A percentile compares a stretch with the other conserved stretches of the same genome.
These are phyloP conservation scores for Penicillium sp. DNA, from an alignment of 2,329 filamentous ascomycete species.

Conservation along the genomic window DNA sequence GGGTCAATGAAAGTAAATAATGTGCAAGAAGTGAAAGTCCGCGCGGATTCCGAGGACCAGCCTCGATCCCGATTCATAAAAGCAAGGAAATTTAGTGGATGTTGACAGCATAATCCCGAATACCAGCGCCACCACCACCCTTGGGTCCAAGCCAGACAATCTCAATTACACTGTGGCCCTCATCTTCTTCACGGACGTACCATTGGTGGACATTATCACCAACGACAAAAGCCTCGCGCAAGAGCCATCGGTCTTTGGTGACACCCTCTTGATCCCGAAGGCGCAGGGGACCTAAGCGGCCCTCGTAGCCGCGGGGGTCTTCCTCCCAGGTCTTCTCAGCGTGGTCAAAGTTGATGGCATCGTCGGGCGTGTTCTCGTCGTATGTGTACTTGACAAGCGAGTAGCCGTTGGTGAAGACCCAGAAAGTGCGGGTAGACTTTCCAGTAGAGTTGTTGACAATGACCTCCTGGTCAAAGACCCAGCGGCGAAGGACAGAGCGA, in stretches of 20 bases:
- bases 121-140: constrained; percentile 42
- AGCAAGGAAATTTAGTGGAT: constrained; percentile 29
- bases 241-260: constrained; percentile 48
- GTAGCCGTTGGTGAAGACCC: constrained; percentile 51
- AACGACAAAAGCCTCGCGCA: constrained; percentile 44
- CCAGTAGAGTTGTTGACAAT: constrained; percentile 41
- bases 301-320: constrained; percentile 47
- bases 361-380: constrained; percentile 39
- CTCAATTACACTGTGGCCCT: constrained; percentile 49
- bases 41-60: constrained; percentile 40
- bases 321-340: constrained; percentile 52
- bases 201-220: constrained; percentile 51
- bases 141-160: constrained; percentile 50
- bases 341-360: constrained; percentile 49
- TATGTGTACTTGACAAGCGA: constrained; percentile 50
- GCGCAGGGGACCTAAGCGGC: constrained; percentile 46
- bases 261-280: constrained; percentile 46
- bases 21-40: constrained; percentile 43
- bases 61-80: constrained; percentile 32
- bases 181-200: constrained; percentile 46
- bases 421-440: constrained; percentile 44
- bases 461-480: constrained; percentile 50
- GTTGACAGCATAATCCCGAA: constrained; percentile 37
- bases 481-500: constrained; percentile 49
- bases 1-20: constrained; percentile 31